A percentile compares a stretch with the other conserved stretches of the same genome.
Conservation (phyloP, 2,329 filamentous ascomycete species). For the Xylariaceae sp. region DNA sequence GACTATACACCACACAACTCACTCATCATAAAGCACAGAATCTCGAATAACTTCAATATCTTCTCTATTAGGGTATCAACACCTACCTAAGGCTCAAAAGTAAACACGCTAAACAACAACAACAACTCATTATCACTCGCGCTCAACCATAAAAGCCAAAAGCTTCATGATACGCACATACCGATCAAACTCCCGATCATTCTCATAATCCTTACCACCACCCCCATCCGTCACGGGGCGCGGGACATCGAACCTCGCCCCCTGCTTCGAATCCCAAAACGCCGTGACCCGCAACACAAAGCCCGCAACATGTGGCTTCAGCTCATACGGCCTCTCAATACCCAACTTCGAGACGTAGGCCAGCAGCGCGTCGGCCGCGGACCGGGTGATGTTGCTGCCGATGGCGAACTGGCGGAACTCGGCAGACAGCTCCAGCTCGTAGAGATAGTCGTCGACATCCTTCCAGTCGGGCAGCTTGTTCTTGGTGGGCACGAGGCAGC, state of each 20-base stretch:
- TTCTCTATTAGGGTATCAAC: no score
- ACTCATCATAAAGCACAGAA: no score
- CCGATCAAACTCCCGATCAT: constrained; percentile 5
- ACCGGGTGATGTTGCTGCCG: not conserved
- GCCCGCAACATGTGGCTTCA: constrained; percentile 8
- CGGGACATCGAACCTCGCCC: not conserved
- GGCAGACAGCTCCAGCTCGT: not conserved
- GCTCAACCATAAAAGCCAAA: not conserved
- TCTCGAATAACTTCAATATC: no score
- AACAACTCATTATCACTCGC: not conserved
- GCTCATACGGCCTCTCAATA: not conserved
- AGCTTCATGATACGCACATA: constrained; percentile 4
- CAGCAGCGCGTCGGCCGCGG: not conserved
- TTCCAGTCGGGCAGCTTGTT: constrained; percentile 8
- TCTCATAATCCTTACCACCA: not conserved
- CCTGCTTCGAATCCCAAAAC: constrained; percentile 1
- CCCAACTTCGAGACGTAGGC: not conserved
- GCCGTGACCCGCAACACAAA: constrained; percentile 1
- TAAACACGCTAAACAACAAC: not conserved
- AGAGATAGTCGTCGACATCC: constrained; percentile 6
- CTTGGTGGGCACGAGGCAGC: constrained; percentile 6
- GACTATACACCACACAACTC: no score
- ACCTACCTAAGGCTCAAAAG: not conserved
- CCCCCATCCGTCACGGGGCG: not conserved
- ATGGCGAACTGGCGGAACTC: constrained; percentile 2